A percentile compares a stretch with the other conserved stretches of the same genome.
These are phyloP conservation scores for Corymbia calophylla DNA, from an alignment of 441 rosid genomes.

Conservation along the genomic window DNA sequence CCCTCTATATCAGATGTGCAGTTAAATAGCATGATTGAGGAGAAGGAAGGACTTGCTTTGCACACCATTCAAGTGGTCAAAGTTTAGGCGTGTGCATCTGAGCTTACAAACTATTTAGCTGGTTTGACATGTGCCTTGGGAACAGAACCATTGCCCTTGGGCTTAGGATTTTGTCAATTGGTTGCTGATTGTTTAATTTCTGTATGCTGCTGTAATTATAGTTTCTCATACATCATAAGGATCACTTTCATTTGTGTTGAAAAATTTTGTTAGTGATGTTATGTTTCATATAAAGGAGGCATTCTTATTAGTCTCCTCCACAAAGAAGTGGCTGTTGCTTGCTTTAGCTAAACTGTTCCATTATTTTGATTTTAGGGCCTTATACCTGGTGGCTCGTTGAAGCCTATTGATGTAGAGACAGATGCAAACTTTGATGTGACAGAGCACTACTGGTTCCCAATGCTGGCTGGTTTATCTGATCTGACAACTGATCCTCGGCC, in stretches of 20 bases:
- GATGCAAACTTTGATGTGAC: constrained; percentile 79
- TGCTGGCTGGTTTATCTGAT: constrained; percentile 99
- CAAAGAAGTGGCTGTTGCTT: constrained; percentile 1
- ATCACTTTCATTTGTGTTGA: background rate
- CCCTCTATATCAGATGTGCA: background rate
- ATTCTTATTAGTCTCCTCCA: constrained; percentile 9
- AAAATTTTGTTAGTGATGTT: background rate
- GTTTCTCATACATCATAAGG: background rate
- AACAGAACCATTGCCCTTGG: background rate
- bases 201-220: background rate
- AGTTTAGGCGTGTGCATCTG: background rate
- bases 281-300: background rate
- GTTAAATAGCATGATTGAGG: background rate
- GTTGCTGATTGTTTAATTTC: background rate
- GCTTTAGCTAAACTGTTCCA: background rate
- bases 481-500: constrained; percentile 91
- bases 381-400: constrained; percentile 91
- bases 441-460: constrained; percentile 99
- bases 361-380: constrained; percentile 58
- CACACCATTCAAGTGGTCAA: background rate
- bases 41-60: background rate
- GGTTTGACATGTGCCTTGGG: background rate
- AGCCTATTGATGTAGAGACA: constrained; percentile 51
- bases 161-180: background rate
- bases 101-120: background rate